A percentile compares a stretch with the other conserved stretches of the same genome.
phyloP scores from a whole-genome alignment of 192 early-diverging fungal species.

The Gigaspora rosea region DNA sequence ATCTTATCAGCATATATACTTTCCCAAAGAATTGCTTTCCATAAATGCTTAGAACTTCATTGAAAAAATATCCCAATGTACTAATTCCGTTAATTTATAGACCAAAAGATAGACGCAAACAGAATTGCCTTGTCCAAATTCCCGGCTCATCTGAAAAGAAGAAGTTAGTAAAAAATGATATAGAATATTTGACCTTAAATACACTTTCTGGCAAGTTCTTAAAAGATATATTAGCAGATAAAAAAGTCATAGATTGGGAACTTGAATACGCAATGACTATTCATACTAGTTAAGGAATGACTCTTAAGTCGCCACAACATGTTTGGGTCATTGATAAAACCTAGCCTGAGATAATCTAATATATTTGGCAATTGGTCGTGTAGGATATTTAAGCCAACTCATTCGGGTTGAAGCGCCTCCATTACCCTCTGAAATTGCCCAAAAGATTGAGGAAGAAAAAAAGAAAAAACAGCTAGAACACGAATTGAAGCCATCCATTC shows the following conservation, averaged over 20 bases:
- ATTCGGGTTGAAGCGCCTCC: neutral
- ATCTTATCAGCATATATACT: slow-evolving; percentile 25
- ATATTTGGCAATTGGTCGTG: slow-evolving; percentile 25
- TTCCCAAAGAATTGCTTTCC: slow-evolving; percentile 19
- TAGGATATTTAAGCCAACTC: slow-evolving; percentile 28
- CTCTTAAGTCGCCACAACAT: slow-evolving; percentile 18
- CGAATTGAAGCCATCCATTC: slow-evolving; percentile 5
- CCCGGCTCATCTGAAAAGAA: slow-evolving; percentile 19
- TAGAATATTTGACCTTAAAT: slow-evolving; percentile 26
- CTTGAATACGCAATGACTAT: slow-evolving; percentile 21
- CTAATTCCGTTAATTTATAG: slow-evolving; percentile 26
- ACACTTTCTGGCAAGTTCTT: slow-evolving; percentile 14
- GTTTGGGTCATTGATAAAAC: slow-evolving; percentile 31
- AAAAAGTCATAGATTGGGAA: slow-evolving; percentile 29
- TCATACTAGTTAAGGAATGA: slow-evolving; percentile 30
- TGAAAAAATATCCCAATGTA: slow-evolving; percentile 14
- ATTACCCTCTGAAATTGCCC: slow-evolving; percentile 14
- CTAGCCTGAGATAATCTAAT: slow-evolving; percentile 16
- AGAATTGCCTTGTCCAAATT: slow-evolving; percentile 24
- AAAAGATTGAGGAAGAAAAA: neutral
- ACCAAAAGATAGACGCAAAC: slow-evolving; percentile 27
- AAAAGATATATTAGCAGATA: slow-evolving; percentile 20
- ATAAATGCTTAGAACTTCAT: slow-evolving; percentile 27
- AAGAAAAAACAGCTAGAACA: neutral
- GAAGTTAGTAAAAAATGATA: slow-evolving; percentile 33